phyloP scores from a whole-genome alignment of 192 early-diverging fungal species.

The Podochytrium sp. region DNA sequence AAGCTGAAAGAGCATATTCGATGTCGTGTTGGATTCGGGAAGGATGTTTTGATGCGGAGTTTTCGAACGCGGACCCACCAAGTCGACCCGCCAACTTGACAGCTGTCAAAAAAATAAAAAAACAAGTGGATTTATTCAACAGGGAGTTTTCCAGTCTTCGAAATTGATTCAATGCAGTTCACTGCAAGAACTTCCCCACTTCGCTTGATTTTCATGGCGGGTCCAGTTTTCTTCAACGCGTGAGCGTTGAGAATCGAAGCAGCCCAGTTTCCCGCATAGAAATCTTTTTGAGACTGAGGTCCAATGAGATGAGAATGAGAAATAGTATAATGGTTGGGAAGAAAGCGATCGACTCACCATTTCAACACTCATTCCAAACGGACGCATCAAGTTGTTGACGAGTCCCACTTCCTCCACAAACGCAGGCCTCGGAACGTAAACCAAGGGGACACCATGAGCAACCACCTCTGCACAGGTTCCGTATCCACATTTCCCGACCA shows the following conservation, averaged over 20 bases:
- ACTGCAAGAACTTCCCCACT: slow-evolving; percentile 23
- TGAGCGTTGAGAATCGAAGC: slow-evolving; percentile 4
- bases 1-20: no score
- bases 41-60: no score
- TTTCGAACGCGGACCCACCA: no score
- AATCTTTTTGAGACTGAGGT: slow-evolving; percentile 25
- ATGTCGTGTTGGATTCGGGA: no score
- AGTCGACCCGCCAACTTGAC: no score
- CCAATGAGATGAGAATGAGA: not conserved
- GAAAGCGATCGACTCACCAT: slow-evolving; percentile 34
- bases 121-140: not conserved
- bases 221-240: slow-evolving; percentile 2
- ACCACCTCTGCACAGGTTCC: slow-evolving; percentile 59
- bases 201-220: not conserved
- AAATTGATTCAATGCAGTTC: slow-evolving; percentile 16
- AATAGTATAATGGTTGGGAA: not conserved
- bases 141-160: not conserved
- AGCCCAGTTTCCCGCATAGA: slow-evolving; percentile 33
- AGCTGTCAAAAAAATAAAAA: no score
- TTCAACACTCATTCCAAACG: slow-evolving; percentile 44
- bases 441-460: slow-evolving; percentile 47
- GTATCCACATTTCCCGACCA: slow-evolving; percentile 59
- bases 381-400: slow-evolving; percentile 47
- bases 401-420: slow-evolving; percentile 59
- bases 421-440: slow-evolving; percentile 53